These are phyloP conservation scores for Hansenula anomala DNA, from an alignment of 1,139 yeast genomes.

Conservation along the genomic window DNA sequence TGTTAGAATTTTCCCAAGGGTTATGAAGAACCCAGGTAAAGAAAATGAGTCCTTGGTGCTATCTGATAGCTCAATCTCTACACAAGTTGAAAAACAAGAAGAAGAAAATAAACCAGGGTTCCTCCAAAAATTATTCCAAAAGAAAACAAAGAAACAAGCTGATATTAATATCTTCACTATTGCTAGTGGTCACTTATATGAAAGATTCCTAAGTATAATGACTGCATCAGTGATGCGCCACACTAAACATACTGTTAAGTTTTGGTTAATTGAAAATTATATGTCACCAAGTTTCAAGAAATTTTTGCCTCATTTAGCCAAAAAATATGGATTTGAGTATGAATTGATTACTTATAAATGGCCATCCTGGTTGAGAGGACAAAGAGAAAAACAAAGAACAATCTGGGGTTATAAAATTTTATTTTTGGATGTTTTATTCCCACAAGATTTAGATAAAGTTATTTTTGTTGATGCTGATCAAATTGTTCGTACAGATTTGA, in stretches of 20 bases:
- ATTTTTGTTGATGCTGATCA: slow-evolving; percentile 88
- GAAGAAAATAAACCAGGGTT: slow-evolving; percentile 8
- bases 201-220: slow-evolving; percentile 71
- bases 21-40: slow-evolving; percentile 38
- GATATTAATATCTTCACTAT: slow-evolving; percentile 79
- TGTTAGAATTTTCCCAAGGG: slow-evolving; percentile 38
- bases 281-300: slow-evolving; percentile 64
- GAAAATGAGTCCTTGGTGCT: slow-evolving; percentile 32
- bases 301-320: slow-evolving; percentile 58
- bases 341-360: slow-evolving; percentile 80
- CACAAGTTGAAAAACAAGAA: slow-evolving; percentile 5
- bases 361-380: slow-evolving; percentile 87
- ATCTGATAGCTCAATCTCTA: slow-evolving; percentile 9
- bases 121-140: slow-evolving; percentile 10
- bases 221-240: slow-evolving; percentile 66
- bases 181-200: slow-evolving; percentile 78
- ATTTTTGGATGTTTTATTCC: slow-evolving; percentile 83
- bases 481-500: slow-evolving; percentile 68
- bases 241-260: slow-evolving; percentile 60
- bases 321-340: slow-evolving; percentile 42
- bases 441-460: slow-evolving; percentile 66
- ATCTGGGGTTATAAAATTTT: slow-evolving; percentile 88
- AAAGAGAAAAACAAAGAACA: slow-evolving; percentile 69
- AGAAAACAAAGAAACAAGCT: slow-evolving; percentile 35
- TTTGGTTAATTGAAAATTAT: slow-evolving; percentile 84